Conservation (phyloP, 2,329 filamentous ascomycete species). For the Aspergillus fijiensis region DNA sequence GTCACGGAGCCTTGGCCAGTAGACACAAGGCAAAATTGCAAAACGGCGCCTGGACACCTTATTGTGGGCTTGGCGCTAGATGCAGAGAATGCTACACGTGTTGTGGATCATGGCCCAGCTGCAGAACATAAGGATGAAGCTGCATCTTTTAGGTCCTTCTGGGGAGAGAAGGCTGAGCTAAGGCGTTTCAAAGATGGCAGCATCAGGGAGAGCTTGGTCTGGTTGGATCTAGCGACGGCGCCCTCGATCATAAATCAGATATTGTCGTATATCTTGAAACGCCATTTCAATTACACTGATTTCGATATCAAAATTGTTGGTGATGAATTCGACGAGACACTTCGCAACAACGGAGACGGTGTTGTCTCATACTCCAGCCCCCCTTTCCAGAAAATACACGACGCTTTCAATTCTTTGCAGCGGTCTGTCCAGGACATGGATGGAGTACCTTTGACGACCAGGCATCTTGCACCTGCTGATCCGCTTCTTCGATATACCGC, state of each 20-base stretch:
- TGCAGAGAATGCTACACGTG: conserved; percentile 67
- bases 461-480: conserved; percentile 73
- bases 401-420: conserved; percentile 72
- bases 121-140: conserved; percentile 84
- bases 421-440: conserved; percentile 74
- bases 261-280: conserved; percentile 65
- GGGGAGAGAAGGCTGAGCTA: conserved; percentile 91
- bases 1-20: conserved; percentile 49
- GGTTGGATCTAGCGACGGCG: conserved; percentile 64
- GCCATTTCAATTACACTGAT: conserved; percentile 64
- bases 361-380: conserved; percentile 45
- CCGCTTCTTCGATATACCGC: conserved; percentile 72
- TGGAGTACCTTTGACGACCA: conserved; percentile 81
- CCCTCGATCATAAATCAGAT: conserved; percentile 76
- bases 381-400: conserved; percentile 66
- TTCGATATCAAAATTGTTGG: conserved; percentile 56
- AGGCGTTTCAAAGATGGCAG: conserved; percentile 93
- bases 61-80: conserved; percentile 71
- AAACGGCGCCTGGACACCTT: conserved; percentile 41
- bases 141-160: conserved; percentile 80
- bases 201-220: conserved; percentile 88
- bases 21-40: conserved; percentile 36
- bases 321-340: conserved; percentile 48
- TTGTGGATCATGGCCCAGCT: conserved; percentile 83
- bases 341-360: conserved; percentile 32